These are phyloP conservation scores for Fraxinus platypoda DNA, from an alignment of 305 asterid genomes.

Conservation along the genomic window DNA sequence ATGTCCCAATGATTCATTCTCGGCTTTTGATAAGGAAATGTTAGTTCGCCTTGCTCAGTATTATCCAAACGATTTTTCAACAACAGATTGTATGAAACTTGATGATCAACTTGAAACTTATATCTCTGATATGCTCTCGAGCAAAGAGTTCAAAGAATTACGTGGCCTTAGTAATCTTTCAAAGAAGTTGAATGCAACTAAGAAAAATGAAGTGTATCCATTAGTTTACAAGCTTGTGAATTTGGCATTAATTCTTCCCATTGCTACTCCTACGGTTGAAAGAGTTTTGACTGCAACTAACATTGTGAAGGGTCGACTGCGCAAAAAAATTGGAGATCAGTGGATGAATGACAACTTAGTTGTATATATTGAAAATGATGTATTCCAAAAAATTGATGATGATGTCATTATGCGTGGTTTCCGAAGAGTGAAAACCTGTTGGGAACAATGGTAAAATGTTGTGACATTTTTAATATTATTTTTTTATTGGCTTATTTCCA, in stretches of 20 bases:
- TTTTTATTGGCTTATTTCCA: background rate
- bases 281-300: background rate
- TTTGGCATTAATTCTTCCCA: background rate
- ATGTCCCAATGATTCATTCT: background rate
- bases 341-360: background rate
- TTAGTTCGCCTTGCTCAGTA: constrained; percentile 2
- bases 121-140: background rate
- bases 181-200: background rate
- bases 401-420: background rate
- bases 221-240: background rate
- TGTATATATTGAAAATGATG: background rate
- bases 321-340: background rate
- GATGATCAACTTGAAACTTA: background rate
- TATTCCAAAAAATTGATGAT: background rate
- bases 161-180: background rate
- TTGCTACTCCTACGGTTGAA: background rate
- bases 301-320: background rate
- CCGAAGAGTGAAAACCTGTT: background rate
- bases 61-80: constrained; percentile 7
- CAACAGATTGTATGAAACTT: background rate
- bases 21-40: constrained; percentile 11
- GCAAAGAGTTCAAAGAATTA: background rate
- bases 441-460: background rate
- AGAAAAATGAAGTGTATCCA: background rate
- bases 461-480: background rate